Base-by-base conservation (phyloP, 169 alveolate genomes). In the Plasmodium coatneyi region DNA sequence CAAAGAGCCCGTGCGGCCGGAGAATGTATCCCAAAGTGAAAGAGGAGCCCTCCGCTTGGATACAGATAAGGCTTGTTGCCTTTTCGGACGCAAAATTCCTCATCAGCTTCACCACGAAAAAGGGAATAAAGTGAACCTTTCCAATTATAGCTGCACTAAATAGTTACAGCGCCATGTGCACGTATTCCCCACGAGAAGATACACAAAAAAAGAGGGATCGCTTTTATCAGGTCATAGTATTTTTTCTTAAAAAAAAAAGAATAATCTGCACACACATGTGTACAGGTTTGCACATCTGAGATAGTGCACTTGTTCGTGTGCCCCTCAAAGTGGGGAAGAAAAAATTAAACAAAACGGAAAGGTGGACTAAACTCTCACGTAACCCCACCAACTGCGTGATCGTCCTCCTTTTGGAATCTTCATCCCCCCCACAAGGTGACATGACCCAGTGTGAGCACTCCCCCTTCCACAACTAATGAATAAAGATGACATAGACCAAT, bases 401-500 rank as follows among this genome's bases (percentile, higher is more conserved):
- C 22, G 41, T 28, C 22, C 19, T 9, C n/a, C 5, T 22, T 9
- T 22, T 66, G 32, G 70, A 79, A 22, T 60, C 32, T 30, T 43
- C 49, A 36, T 79, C 84, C 43, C 72, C 46, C 25, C 16, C 22
- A 49, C 60, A 49, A 49, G 14, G 60, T 66, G 76, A 25, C 76
- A 66, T 66, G 41, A 25, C 36, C 76, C 70, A 22, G 71, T 54
- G 36, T 41, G 41, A 54, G 25, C 28, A 25, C 25, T 1, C 32
- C 32, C 46, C 32, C 52, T 3, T 14, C 22, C 25, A 6, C 71
- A 22, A 16, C 89, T 81, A 81, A 81, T 81, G 89, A 81, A 22
- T 81, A 81, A 81, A 54, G 52, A 81, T 81, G 89, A 81, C 22
- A 54, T 52, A 25, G 49, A 81, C 41, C 12, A n/a, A 52, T 52